Base-by-base conservation (phyloP, 495 filamentous ascomycete species). In the Extremus antarcticus region DNA sequence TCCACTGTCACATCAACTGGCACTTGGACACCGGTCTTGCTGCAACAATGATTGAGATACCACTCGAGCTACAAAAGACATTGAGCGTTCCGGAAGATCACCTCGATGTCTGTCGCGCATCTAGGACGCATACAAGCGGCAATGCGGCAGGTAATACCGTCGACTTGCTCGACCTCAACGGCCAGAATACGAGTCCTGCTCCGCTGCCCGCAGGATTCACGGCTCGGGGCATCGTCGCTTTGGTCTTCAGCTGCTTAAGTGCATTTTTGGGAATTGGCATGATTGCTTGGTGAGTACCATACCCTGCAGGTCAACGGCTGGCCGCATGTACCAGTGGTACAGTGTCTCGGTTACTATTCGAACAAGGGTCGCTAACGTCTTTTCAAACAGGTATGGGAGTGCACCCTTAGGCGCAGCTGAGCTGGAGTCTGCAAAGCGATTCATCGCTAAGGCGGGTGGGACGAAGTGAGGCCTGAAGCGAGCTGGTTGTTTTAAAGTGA, bases 1-100 rank as follows among this genome's bases (percentile, higher is more conserved):
- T 90, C 66, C 87, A 92, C 65, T 90, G 87, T 70, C 85, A 88
- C 67, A 76, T 88, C 24, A 85, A 88, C 72, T 90, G 85, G 84
- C 87, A 90, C 63, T 76, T 88, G 41, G 81, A 77, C 57, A 80
- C 79, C 62, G 87, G 87, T 21, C 74, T 92, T 20, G 79, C 78
- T 1, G 83, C 80, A 16, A 85, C 79, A 9, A 71, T 91, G 25
- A 78, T 92, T 62, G 86, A 90, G 69, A 78, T 76, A 0, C 87
- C 87, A 0, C 69, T 77, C 15, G 69, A 73, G 9, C 43, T 92
- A 0, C 88, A 91, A 63, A 59, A 76, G 38, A 71, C 69, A 0
- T 53, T 87, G 22, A 66, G 66, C 0, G 80, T 92, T 23, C 87
- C 88, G 0, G 59, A 76, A 22, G 68, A 83, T 54, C 85, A 90